These are phyloP conservation scores for Myxozyma kluyveri DNA, from an alignment of 805 yeast species.

Conservation along the genomic window DNA sequence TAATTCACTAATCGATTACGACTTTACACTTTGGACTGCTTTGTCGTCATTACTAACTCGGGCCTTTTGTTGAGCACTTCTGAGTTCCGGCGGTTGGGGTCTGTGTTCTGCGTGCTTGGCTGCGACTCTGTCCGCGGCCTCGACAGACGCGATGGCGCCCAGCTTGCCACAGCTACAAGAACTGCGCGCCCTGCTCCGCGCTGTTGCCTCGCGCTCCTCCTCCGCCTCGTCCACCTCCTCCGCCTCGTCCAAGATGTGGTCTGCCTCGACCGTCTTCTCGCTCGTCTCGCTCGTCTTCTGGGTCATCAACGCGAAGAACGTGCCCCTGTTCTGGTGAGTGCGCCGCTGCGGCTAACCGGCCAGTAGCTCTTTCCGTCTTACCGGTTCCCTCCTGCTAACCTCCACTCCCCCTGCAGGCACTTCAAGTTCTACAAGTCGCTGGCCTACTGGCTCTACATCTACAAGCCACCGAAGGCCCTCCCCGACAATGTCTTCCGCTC, in stretches of 20 bases:
- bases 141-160: background rate
- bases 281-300: conserved; percentile 15
- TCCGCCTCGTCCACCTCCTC: background rate
- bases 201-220: background rate
- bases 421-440: conserved; percentile 22
- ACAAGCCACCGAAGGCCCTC: conserved; percentile 5
- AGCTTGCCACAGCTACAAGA: background rate
- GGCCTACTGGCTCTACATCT: conserved; percentile 9
- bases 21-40: no score
- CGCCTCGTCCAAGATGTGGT: conserved; percentile 9
- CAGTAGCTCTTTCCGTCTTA: background rate
- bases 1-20: no score
- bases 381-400: background rate
- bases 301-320: conserved; percentile 19
- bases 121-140: no score
- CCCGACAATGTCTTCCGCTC: conserved; percentile 31
- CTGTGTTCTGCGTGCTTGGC: no score
- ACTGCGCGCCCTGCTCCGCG: background rate
- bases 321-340: conserved; percentile 27
- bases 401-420: conserved; percentile 19
- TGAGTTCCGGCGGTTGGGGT: no score
- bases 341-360: no score
- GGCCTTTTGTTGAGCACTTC: no score
- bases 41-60: no score
- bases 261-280: conserved; percentile 15